Base-by-base conservation (phyloP, 2,329 filamentous ascomycete species). In the Alternaria hordeiaustralica region DNA sequence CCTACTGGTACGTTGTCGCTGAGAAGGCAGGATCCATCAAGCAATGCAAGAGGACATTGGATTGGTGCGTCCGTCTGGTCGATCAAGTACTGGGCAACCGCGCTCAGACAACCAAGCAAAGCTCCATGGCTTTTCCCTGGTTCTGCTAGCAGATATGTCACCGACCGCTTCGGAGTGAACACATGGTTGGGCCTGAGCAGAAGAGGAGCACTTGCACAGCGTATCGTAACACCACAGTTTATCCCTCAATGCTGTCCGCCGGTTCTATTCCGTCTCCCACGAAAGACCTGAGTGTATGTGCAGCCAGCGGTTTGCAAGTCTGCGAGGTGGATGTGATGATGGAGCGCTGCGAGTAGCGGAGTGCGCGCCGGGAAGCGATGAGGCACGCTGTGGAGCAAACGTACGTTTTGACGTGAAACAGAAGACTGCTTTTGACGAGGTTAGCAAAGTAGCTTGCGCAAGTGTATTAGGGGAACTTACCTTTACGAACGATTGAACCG, bases 161-260 rank as follows among this genome's bases (percentile, higher is more conserved):
- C 44, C 45, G 71, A 41, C 36, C 36, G 36, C 36, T 41, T 41
- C 36, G n/a, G 71, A 26, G 36, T 18, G 36, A 41, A 41, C 36
- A 41, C 36, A 41, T 41, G n/a, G 36, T 41, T 11, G 36, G 36
- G 36, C 36, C 36, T 41, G 36, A 41, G 36, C 15, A 41, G n/a
- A 18, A 18, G 36, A 41, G 36, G 36, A 41, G 36, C 36, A 41
- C 36, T 41, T 41, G 36, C 36, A 18, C 36, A 18, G 15, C 36
- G 36, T 41, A 41, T 41, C 36, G n/a, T 41, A 18, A 41, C 36
- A 41, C 36, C 36, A 41, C 36, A 41, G 36, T 41, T 41, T 41
- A 18, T 41, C 36, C 36, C 36, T 41, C 36, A 18, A 41, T 41
- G 36, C 36, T 18, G 36, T 41, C 36, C 36, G 36, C 3, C 36